Evolutionary conservation across 208 protist genomes (phyloP).

Genomic region (Acanthamoeba royreba): DNA sequence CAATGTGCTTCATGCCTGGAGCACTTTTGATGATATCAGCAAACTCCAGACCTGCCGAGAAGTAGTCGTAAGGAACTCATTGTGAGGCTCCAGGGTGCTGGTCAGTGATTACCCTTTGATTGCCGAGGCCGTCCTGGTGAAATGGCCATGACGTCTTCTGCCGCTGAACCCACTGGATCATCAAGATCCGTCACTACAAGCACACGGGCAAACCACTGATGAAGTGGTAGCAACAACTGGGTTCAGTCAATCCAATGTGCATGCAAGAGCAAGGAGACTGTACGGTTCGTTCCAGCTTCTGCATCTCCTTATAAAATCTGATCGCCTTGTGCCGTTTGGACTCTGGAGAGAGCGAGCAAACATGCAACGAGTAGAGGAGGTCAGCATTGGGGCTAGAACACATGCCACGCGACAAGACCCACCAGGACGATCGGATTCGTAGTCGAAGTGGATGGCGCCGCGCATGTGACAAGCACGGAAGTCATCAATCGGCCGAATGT

Average conservation of each 20-base stretch:
- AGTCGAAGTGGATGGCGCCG: background rate
- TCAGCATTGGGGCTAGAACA: too few relatives aligned
- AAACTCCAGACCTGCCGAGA: background rate
- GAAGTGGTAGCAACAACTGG: background rate
- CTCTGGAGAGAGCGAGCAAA: background rate
- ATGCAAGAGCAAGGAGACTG: too few relatives aligned
- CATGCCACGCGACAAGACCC: too few relatives aligned
- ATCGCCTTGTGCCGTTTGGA: background rate
- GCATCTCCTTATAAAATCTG: background rate
- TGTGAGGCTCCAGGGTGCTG: too few relatives aligned
- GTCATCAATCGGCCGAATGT: background rate
- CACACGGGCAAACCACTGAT: background rate
- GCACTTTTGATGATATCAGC: background rate
- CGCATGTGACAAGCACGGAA: background rate
- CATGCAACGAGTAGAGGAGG: too few relatives aligned
- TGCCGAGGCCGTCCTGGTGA: background rate
- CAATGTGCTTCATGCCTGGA: background rate
- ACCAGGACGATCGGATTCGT: background rate
- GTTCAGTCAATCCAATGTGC: too few relatives aligned
- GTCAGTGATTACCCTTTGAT: background rate
- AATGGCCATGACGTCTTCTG: background rate
- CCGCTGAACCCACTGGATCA: background rate
- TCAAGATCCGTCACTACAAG: background rate
- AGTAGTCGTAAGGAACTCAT: background rate
- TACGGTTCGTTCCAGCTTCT: background rate